phyloP scores from a whole-genome alignment of 108 stramenopile genomes.

The Cylindrotheca fusiformis region DNA sequence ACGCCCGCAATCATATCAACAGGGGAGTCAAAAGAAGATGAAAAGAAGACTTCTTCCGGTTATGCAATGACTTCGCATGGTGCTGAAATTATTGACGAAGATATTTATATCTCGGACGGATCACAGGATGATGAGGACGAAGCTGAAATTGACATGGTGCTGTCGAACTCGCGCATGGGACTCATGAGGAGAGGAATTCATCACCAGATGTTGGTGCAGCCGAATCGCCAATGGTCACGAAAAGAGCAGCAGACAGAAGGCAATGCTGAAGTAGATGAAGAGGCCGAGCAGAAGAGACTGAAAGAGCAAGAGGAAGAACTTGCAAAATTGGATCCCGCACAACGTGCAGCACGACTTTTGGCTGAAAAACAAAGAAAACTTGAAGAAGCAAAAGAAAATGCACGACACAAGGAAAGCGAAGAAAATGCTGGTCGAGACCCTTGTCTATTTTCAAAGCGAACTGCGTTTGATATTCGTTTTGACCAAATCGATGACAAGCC shows the following conservation, averaged over 20 bases:
- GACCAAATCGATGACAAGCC: conserved; percentile 92
- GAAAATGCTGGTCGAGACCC: conserved; percentile 92
- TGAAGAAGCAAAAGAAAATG: conserved; percentile 68
- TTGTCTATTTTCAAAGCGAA: conserved; percentile 83
- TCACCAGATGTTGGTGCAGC: conserved; percentile 45
- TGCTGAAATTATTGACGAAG: conserved; percentile 73
- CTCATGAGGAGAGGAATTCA: conserved; percentile 74
- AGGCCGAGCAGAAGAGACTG: conserved; percentile 21
- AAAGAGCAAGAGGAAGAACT: conserved; percentile 49
- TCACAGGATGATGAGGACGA: conserved; percentile 38
- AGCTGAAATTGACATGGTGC: conserved; percentile 51
- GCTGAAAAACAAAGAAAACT: conserved; percentile 75
- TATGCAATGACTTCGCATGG: conserved; percentile 75
- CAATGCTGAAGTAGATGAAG: conserved; percentile 14
- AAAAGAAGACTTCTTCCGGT: conserved; percentile 22
- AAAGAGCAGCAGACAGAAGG: conserved; percentile 24
- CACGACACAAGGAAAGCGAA: conserved; percentile 69
- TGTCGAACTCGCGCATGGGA: conserved; percentile 76
- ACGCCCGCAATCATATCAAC: neutral
- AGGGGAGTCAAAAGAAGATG: neutral
- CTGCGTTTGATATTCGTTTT: conserved; percentile 90
- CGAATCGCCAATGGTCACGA: conserved; percentile 79
- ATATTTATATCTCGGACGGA: conserved; percentile 76
- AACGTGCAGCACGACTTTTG: conserved; percentile 61
- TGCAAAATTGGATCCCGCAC: conserved; percentile 72